A percentile compares a stretch with the other conserved stretches of the same genome.
phyloP scores from a whole-genome alignment of 257 asterid genomes.

The Avicennia marina region DNA sequence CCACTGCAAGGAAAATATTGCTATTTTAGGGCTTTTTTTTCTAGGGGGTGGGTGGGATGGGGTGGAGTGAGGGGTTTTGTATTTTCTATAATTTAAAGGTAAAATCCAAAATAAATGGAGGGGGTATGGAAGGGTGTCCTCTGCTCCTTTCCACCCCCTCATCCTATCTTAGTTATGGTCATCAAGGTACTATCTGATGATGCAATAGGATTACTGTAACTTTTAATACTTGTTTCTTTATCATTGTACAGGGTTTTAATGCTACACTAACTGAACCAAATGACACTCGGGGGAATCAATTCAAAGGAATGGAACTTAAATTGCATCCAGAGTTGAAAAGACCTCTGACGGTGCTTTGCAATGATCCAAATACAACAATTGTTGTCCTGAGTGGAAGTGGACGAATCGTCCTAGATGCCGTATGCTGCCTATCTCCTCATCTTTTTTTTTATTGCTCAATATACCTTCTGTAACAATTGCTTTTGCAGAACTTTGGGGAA shows the following conservation, averaged over 20 bases:
- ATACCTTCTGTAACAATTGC: constrained; percentile 19
- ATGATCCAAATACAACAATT: constrained; percentile 78
- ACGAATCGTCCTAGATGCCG: constrained; percentile 69
- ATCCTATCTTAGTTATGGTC: too few species aligned
- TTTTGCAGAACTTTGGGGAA: constrained; percentile 77
- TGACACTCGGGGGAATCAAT: constrained; percentile 85
- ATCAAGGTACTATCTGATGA: not conserved
- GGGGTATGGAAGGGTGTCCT: too few species aligned
- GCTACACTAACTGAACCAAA: constrained; percentile 74
- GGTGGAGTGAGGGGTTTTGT: not conserved
- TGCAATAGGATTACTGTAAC: not conserved
- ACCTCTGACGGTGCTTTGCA: constrained; percentile 60
- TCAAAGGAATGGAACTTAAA: constrained; percentile 93
- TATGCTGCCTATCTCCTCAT: constrained; percentile 21
- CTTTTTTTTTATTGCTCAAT: not conserved
- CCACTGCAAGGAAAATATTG: not conserved
- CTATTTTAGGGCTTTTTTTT: too few species aligned
- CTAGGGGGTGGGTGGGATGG: too few species aligned
- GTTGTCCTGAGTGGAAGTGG: constrained; percentile 96
- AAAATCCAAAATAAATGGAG: not conserved
- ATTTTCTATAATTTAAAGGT: too few species aligned
- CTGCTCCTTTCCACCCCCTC: too few species aligned
- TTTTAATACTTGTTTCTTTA: constrained; percentile 14
- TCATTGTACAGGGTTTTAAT: constrained; percentile 71
- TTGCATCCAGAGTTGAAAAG: constrained; percentile 76